Percentiles rank a stretch among this genome's conserved stretches.
Conservation (phyloP, 305 asterid species). For the Striga hermonthica region DNA sequence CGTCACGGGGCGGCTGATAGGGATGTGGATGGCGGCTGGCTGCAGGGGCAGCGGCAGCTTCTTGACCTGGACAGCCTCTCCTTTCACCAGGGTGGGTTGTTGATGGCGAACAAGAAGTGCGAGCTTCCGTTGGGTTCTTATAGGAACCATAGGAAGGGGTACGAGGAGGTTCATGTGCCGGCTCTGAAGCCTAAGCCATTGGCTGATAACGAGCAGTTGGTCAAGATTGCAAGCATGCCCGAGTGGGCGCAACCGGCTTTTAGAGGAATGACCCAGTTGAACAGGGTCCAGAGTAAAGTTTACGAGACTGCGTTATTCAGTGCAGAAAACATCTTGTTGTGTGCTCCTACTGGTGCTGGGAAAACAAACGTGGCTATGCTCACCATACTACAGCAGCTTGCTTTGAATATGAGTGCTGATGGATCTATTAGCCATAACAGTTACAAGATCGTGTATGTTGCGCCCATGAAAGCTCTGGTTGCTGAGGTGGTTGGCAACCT, state of each 20-base stretch:
- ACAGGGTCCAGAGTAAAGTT: slow-evolving; percentile 89
- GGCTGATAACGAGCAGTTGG: slow-evolving; percentile 55
- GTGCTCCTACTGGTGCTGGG: slow-evolving; percentile 99
- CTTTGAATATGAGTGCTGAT: slow-evolving; percentile 65
- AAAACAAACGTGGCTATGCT: slow-evolving; percentile 98
- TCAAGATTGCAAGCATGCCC: slow-evolving; percentile 71
- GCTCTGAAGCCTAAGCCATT: slow-evolving; percentile 75
- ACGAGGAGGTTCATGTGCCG: slow-evolving; percentile 93
- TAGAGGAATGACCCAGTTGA: slow-evolving; percentile 74
- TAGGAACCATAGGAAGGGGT: slow-evolving; percentile 68
- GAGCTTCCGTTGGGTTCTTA: slow-evolving; percentile 72
- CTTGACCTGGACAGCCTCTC: slow-evolving; percentile 83
- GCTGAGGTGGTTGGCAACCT: slow-evolving; percentile 93
- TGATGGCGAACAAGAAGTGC: slow-evolving; percentile 77
- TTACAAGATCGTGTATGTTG: slow-evolving; percentile 92
- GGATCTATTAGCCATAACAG: slow-evolving; percentile 62
- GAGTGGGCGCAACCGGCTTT: slow-evolving; percentile 97
- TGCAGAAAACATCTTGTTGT: slow-evolving; percentile 71
- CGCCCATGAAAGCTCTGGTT: slow-evolving; percentile 95
- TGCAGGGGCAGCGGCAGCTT: slow-evolving; percentile 72
- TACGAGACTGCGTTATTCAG: slow-evolving; percentile 74
- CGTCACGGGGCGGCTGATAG: slow-evolving; percentile 53
- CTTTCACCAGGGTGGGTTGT: slow-evolving; percentile 70
- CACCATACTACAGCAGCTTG: slow-evolving; percentile 84
- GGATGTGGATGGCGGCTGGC: slow-evolving; percentile 80